These are phyloP conservation scores for Lenwebbia sp. DNA, from an alignment of 345 rosid species.

Conservation along the genomic window DNA sequence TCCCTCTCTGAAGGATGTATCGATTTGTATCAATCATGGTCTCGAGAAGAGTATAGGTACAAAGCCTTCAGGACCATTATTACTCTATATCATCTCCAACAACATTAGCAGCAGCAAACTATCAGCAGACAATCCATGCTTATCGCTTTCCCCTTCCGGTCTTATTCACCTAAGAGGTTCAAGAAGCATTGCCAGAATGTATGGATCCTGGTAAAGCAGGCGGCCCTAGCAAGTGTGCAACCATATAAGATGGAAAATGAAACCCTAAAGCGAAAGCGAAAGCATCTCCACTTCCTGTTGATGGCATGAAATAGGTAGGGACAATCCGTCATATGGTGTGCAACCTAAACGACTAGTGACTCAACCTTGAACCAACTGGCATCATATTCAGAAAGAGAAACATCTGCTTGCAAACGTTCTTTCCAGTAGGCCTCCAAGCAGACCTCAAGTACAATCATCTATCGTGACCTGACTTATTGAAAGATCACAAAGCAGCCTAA, in stretches of 20 bases:
- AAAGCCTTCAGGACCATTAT: constrained; percentile 28
- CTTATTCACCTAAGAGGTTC: constrained; percentile 28
- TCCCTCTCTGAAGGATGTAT: not conserved
- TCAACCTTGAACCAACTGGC: not conserved
- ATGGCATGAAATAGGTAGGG: not conserved
- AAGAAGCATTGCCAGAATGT: constrained; percentile 35
- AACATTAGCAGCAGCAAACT: constrained; percentile 22
- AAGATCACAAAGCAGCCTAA: not conserved
- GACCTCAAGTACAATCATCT: not conserved
- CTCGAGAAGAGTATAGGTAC: not conserved
- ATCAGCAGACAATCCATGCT: constrained; percentile 42
- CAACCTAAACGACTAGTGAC: not conserved
- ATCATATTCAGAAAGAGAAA: not conserved
- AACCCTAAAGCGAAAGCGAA: not conserved
- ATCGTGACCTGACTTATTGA: not conserved
- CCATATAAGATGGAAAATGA: not conserved
- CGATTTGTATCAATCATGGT: not conserved
- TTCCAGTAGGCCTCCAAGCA: not conserved
- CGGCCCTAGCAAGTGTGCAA: constrained; percentile 44
- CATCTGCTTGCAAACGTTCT: not conserved
- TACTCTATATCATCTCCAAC: constrained; percentile 42
- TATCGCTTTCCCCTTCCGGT: constrained; percentile 23
- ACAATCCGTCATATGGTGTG: not conserved
- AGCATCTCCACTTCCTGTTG: not conserved
- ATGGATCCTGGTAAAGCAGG: constrained; percentile 44